phyloP scores from a whole-genome alignment of 441 rosid species.

The Jatropha multifida region DNA sequence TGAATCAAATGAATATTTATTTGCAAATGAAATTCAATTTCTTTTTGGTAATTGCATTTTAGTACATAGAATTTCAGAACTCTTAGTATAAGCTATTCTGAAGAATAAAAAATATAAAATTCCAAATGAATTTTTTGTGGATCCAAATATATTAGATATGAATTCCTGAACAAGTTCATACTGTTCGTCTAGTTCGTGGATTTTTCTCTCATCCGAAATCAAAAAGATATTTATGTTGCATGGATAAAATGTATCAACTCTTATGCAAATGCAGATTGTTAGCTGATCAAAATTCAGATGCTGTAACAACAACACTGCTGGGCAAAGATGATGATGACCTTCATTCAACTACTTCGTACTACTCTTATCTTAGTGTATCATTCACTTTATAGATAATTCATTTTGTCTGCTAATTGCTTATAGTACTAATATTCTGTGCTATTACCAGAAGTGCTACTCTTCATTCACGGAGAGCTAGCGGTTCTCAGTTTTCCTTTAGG shows the following conservation, averaged over 20 bases:
- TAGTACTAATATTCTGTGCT: conserved; percentile 2
- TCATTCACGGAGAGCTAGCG: conserved; percentile 48
- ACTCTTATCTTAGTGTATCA: conserved; percentile 28
- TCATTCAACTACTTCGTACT: conserved; percentile 60
- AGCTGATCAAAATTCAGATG: conserved; percentile 41
- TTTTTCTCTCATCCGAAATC: background rate
- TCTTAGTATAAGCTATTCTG: too few relatives aligned
- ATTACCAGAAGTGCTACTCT: conserved; percentile 55
- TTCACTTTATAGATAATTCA: background rate
- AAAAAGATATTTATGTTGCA: background rate
- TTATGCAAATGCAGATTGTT: conserved; percentile 38
- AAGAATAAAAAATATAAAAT: too few relatives aligned
- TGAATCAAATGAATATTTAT: background rate
- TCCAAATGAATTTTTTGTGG: too few relatives aligned
- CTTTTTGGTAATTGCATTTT: too few relatives aligned
- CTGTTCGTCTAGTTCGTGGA: background rate
- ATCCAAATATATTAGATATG: too few relatives aligned
- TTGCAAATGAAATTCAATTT: too few relatives aligned
- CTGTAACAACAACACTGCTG: conserved; percentile 31
- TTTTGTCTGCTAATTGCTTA: conserved; percentile 10
- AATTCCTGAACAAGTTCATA: too few relatives aligned
- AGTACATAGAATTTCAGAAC: too few relatives aligned
- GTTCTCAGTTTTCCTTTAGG: conserved; percentile 87
- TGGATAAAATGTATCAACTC: background rate
- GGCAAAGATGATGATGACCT: conserved; percentile 65